Base-by-base conservation (phyloP, 2,329 filamentous ascomycete species). In the Didymella pomorum region DNA sequence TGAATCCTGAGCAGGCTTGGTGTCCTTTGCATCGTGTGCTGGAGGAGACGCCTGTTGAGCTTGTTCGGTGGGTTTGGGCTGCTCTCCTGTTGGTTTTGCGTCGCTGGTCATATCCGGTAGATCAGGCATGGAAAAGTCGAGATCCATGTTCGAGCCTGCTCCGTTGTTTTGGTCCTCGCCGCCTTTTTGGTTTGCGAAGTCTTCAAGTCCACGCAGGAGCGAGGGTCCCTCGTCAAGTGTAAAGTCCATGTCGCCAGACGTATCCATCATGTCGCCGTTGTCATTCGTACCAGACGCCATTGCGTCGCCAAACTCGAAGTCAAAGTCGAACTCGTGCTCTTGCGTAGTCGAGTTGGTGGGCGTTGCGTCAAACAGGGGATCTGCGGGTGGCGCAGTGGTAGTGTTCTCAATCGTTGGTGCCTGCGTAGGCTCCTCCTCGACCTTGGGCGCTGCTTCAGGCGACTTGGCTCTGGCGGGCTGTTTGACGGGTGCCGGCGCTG, bases 261-360 rank as follows among this genome's bases (percentile, higher is more conserved):
- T 62, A 51, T 73, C 70, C 68, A 73, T 68, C 58, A 67, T 64
- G 47, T 71, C 58, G 52, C 68, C 62, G 23, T 60, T 56, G 12
- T 67, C 60, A 43, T 55, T 49, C 56, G 64, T 58, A 41, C 52
- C 67, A 8, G 65, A 50, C 1, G 67, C 70, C 61, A 70, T 69
- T 2, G 64, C 52, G 55, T 76, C 71, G 55, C 70, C 72, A 37
- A 77, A 77, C 50, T 75, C 71, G 56, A 73, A 75, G 52, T 79
- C 78, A 52, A 79, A 76, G 51, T 79, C 78, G 56, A 79, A 76
- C 31, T 78, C 76, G 26, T 71, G 49, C 12, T 51, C 51, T 11
- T 49, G 31, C 29, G 29, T 58, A 39, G 39, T 70, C n/a, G 66
- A 66, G 41, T 68, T 67, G 26, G 68, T 69, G 23, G 72, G 69